Conservation (phyloP, 2,329 filamentous ascomycete species). For the Cytospora mali region DNA sequence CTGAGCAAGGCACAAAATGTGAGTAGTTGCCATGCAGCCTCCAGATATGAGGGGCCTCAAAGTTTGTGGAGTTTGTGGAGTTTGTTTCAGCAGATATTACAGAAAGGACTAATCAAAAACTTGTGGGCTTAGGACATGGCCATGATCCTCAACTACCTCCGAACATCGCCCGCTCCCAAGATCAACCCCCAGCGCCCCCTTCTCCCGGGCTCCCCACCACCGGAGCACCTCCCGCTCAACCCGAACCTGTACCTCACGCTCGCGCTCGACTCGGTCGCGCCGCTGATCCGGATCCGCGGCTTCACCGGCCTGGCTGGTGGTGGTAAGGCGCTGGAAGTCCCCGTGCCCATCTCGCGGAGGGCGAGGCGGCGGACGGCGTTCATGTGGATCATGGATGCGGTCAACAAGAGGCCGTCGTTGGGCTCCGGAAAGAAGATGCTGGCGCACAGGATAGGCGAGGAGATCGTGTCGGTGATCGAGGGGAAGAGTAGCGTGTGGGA, state of each 20-base stretch:
- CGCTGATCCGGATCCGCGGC: slow-evolving; percentile 77
- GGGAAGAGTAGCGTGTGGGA: slow-evolving; percentile 86
- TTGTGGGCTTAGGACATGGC: slow-evolving; percentile 73
- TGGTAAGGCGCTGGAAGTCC: slow-evolving; percentile 80
- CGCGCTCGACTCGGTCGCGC: slow-evolving; percentile 90
- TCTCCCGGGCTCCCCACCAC: slow-evolving; percentile 74
- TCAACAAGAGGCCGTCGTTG: slow-evolving; percentile 73
- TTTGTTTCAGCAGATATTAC: background rate
- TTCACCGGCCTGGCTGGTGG: slow-evolving; percentile 82
- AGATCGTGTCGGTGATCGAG: slow-evolving; percentile 85
- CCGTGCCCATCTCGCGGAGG: slow-evolving; percentile 72
- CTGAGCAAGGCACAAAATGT: slow-evolving; percentile 87
- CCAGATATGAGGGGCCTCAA: slow-evolving; percentile 2
- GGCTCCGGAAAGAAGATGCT: slow-evolving; percentile 74
- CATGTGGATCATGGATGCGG: slow-evolving; percentile 86
- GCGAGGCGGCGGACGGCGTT: slow-evolving; percentile 80
- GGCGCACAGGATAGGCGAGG: slow-evolving; percentile 78
- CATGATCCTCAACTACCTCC: slow-evolving; percentile 79
- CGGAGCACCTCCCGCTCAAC: slow-evolving; percentile 81
- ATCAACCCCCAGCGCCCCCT: slow-evolving; percentile 72
- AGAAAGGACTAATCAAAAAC: slow-evolving; percentile 24
- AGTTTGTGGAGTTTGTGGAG: no score
- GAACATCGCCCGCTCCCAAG: slow-evolving; percentile 79
- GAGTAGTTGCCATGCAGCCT: slow-evolving; percentile 38
- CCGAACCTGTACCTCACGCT: slow-evolving; percentile 87